Percentiles rank a stretch among this genome's conserved stretches.
These are phyloP conservation scores for Sarocladiaceae sp. DNA, from an alignment of 2,329 filamentous ascomycete species.

Conservation along the genomic window DNA sequence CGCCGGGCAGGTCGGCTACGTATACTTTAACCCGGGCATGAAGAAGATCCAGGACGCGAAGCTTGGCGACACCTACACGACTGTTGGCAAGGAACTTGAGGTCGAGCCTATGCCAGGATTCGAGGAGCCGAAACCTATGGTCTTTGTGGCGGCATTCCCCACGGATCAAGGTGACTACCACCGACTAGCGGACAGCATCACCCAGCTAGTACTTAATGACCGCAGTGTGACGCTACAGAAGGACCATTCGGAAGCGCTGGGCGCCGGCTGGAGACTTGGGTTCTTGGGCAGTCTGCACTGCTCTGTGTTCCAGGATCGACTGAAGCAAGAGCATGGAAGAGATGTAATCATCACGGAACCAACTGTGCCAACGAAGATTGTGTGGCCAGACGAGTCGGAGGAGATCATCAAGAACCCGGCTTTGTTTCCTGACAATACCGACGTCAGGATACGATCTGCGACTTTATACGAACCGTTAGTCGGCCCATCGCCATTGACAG, in stretches of 20 bases:
- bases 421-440: slow-evolving; percentile 69
- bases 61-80: slow-evolving; percentile 91
- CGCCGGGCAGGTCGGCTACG: slow-evolving; percentile 92
- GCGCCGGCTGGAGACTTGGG: slow-evolving; percentile 87
- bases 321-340: slow-evolving; percentile 88
- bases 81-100: slow-evolving; percentile 64
- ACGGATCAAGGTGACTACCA: slow-evolving; percentile 84
- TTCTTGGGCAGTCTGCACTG: slow-evolving; percentile 97
- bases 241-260: slow-evolving; percentile 87
- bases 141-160: slow-evolving; percentile 95
- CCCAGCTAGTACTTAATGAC: slow-evolving; percentile 89
- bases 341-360: slow-evolving; percentile 97
- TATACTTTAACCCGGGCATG: slow-evolving; percentile 98
- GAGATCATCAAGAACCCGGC: slow-evolving; percentile 78
- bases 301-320: slow-evolving; percentile 95
- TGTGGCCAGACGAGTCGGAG: slow-evolving; percentile 72
- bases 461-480: slow-evolving; percentile 46
- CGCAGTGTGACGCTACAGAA: slow-evolving; percentile 90
- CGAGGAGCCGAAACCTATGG: slow-evolving; percentile 97
- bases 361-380: slow-evolving; percentile 83
- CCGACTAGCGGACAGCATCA: slow-evolving; percentile 87
- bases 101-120: slow-evolving; percentile 86
- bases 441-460: slow-evolving; percentile 36
- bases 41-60: slow-evolving; percentile 94
- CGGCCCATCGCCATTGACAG: background rate